Base-by-base conservation (phyloP, 2,329 filamentous ascomycete species). In the Microsporum audouinii region DNA sequence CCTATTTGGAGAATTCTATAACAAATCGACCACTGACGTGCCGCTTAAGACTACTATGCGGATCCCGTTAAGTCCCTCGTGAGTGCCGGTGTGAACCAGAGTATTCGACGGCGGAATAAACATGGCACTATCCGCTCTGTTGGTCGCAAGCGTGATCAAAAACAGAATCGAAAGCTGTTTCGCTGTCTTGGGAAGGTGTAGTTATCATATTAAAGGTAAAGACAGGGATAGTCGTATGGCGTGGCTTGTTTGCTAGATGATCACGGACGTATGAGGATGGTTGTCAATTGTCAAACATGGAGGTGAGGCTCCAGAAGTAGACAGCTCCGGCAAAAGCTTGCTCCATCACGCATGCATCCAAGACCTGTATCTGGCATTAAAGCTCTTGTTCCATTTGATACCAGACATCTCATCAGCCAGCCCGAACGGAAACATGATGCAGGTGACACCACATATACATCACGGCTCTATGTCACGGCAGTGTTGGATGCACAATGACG, bases 181-280 rank as follows among this genome's bases (percentile, higher is more conserved):
- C 55, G 2, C 49, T 65, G n/a, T 59, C 64, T n/a, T 63, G 58
- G 43, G 45, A 23, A 27, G 38, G 41, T 3, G 34, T 10, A 38
- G 56, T 31, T 45, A 43, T 6, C 56, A 61, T 17, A 59, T 65
- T 27, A 57, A 65, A 29, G 59, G 59, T 27, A 63, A 64, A 58
- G 64, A 65, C 58, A 58, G 47, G 14, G 64, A 65, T 43, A 63
- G 63, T 12, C 61, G 64, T 36, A 63, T 63, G 29, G 60, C 64
- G 14, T 57, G 64, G 2, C 64, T 65, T 43, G 64, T 59, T 65
- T 65, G 43, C 27, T 64, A 34, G 64, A 65, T 57, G 64, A 65
- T 56, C 31, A 47, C 14, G 62, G 43, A 38, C 64, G 64, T 57
- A 59, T 63, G 23, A 53, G 63, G 51, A 29, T 56, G 17, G 17